Base-by-base conservation (phyloP, 768 basidiomycete genomes). In the Cystofilobasidium bisporidii region DNA sequence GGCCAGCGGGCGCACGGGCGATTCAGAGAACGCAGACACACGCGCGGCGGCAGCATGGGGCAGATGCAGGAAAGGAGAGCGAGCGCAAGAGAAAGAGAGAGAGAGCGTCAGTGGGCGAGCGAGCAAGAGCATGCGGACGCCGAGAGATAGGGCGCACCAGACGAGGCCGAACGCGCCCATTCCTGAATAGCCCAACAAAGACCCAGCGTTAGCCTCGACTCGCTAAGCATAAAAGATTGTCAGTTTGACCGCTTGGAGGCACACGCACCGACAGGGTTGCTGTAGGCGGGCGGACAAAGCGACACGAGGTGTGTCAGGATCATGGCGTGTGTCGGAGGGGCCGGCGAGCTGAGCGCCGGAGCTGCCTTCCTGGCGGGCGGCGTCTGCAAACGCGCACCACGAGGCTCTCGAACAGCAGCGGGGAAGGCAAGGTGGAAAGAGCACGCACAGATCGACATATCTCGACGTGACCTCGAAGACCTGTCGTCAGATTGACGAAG, bases 141-240 rank as follows among this genome's bases (percentile, higher is more conserved):
- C n/a, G n/a, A n/a, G n/a, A n/a, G n/a, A n/a, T n/a, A n/a, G 38
- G 22, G 79, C 82, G 69, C 74, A 96, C 93, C 92, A 99, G 61
- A 99, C 96, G 65, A 99, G 89, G 68, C 96, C 96, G 75, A 99
- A 98, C 45, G 96, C 96, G 71, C 91, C 91, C 89, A 65, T 58
- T 26, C 56, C 67, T 68, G 72, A 58, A 36, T 5, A 5, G 36
- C 6, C 36, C 36, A 48, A 6, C 24, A 10, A 63, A 28, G 15
- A n/a, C n/a, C n/a, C n/a, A n/a, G n/a, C n/a, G n/a, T n/a, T n/a
- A n/a, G n/a, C n/a, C n/a, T n/a, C n/a, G n/a, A n/a, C n/a, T n/a
- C n/a, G n/a, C n/a, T n/a, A n/a, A n/a, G n/a, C n/a, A n/a, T n/a
- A n/a, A n/a, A n/a, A n/a, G n/a, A n/a, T n/a, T n/a, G n/a, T n/a